phyloP scores from a whole-genome alignment of 768 basidiomycete genomes.

The Pholiota microspora region DNA sequence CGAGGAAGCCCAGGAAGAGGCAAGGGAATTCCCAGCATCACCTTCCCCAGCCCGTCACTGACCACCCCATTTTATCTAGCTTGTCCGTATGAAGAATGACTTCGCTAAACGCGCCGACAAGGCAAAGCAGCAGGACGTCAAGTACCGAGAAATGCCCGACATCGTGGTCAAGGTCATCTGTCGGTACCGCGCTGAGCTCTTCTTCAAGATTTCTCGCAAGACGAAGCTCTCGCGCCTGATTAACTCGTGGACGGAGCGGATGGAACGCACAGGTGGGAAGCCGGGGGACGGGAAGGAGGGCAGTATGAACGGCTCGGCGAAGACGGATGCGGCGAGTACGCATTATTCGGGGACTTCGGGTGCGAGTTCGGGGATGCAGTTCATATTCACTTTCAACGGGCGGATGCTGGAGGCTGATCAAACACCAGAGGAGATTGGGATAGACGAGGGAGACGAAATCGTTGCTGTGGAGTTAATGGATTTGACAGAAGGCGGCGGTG shows the following conservation, averaged over 20 bases:
- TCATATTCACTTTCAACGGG: conserved; percentile 84
- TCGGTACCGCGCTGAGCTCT: conserved; percentile 85
- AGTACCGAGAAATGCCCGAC: conserved; percentile 85
- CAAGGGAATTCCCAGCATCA: conserved; percentile 24
- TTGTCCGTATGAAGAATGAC: conserved; percentile 79
- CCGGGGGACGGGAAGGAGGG: conserved; percentile 28
- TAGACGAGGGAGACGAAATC: conserved; percentile 89
- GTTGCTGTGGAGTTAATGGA: conserved; percentile 90
- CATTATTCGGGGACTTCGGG: conserved; percentile 38
- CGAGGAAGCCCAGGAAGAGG: conserved; percentile 88
- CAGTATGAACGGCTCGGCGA: conserved; percentile 48
- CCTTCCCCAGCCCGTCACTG: conserved; percentile 2
- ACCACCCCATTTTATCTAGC: conserved; percentile 34
- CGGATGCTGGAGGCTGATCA: conserved; percentile 76
- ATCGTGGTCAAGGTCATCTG: conserved; percentile 88
- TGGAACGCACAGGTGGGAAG: conserved; percentile 66
- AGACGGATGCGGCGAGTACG: conserved; percentile 47
- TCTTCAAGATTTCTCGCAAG: conserved; percentile 92
- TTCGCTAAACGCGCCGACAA: conserved; percentile 79
- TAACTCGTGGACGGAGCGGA: conserved; percentile 86
- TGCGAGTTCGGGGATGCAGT: conserved; percentile 57
- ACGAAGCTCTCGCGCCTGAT: conserved; percentile 82
- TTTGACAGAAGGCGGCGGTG: conserved; percentile 66
- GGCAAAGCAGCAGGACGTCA: conserved; percentile 74
- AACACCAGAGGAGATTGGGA: conserved; percentile 82